phyloP scores from a whole-genome alignment of 805 yeast species.

The Lipomyces mesembrius region DNA sequence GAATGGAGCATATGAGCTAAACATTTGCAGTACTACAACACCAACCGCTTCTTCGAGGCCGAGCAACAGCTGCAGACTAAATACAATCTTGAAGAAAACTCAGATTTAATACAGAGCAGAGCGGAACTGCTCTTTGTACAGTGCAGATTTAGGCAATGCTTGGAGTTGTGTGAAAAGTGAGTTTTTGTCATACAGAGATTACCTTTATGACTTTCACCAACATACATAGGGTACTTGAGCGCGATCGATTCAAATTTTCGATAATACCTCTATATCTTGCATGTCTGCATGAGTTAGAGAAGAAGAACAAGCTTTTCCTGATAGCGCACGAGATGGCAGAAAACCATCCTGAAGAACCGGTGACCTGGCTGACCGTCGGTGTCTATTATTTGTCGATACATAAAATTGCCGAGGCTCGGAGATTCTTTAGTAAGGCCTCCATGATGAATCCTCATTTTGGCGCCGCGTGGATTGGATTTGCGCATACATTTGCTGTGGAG shows the following conservation, averaged over 20 bases:
- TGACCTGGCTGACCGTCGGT: constrained; percentile 93
- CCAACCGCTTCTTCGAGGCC: constrained; percentile 64
- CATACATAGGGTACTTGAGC: constrained; percentile 39
- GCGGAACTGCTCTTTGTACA: constrained; percentile 75
- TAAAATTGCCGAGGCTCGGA: constrained; percentile 79
- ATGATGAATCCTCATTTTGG: constrained; percentile 86
- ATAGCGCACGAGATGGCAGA: constrained; percentile 86
- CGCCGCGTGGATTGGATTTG: constrained; percentile 97
- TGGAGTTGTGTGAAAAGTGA: constrained; percentile 67
- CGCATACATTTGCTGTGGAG: constrained; percentile 95
- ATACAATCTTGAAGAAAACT: constrained; percentile 68
- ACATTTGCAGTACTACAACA: constrained; percentile 53
- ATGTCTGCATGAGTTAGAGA: constrained; percentile 82
- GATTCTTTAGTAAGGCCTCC: constrained; percentile 87
- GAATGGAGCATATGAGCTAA: not conserved
- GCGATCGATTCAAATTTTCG: constrained; percentile 72
- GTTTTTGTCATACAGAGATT: constrained; percentile 38
- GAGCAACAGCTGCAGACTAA: constrained; percentile 69
- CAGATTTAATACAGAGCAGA: constrained; percentile 68
- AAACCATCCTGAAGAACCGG: constrained; percentile 74
- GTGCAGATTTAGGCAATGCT: constrained; percentile 78
- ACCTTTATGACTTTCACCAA: not conserved
- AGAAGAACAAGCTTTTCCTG: constrained; percentile 76
- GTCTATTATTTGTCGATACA: constrained; percentile 79
- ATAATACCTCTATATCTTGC: constrained; percentile 80